These are phyloP conservation scores for Trichoderma asperellum DNA, from an alignment of 2,329 filamentous ascomycete genomes.

Conservation along the genomic window DNA sequence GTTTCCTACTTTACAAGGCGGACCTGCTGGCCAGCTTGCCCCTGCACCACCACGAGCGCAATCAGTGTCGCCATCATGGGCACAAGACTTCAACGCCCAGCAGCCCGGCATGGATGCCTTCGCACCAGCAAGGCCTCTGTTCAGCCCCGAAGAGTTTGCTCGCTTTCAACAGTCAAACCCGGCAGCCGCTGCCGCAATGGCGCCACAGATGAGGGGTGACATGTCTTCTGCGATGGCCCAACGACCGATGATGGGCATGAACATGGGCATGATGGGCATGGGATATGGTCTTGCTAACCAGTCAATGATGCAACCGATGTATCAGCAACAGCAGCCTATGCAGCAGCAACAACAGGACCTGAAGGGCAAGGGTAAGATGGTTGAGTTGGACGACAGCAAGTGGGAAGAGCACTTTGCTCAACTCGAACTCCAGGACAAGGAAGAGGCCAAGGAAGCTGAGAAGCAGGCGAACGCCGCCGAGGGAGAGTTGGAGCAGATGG, in stretches of 20 bases:
- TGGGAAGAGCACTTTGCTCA: slow-evolving; percentile 97
- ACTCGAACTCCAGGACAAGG: slow-evolving; percentile 70
- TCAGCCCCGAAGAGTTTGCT: slow-evolving; percentile 84
- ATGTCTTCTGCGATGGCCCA: slow-evolving; percentile 54
- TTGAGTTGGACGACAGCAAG: slow-evolving; percentile 89
- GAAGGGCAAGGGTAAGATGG: slow-evolving; percentile 88
- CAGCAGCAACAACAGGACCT: slow-evolving; percentile 54
- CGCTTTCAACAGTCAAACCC: slow-evolving; percentile 78
- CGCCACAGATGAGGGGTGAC: slow-evolving; percentile 60
- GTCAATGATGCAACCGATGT: slow-evolving; percentile 57
- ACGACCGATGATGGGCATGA: slow-evolving; percentile 63
- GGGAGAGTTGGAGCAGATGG: slow-evolving; percentile 84
- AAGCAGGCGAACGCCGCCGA: slow-evolving; percentile 76
- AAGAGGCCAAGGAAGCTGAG: slow-evolving; percentile 49
- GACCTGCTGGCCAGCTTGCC: slow-evolving; percentile 53
- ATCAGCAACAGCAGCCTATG: slow-evolving; percentile 54
- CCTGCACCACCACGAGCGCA: slow-evolving; percentile 57
- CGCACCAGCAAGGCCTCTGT: slow-evolving; percentile 61
- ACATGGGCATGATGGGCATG: slow-evolving; percentile 59
- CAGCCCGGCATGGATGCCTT: slow-evolving; percentile 74
- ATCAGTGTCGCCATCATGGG: slow-evolving; percentile 59
- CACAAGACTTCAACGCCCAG: slow-evolving; percentile 60
- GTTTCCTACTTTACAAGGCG: slow-evolving; percentile 54
- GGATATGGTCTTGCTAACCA: slow-evolving; percentile 46
- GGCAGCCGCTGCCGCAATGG: slow-evolving; percentile 55